phyloP scores from a whole-genome alignment of 2,329 filamentous ascomycete species.

The Chaetomium olivaceum region DNA sequence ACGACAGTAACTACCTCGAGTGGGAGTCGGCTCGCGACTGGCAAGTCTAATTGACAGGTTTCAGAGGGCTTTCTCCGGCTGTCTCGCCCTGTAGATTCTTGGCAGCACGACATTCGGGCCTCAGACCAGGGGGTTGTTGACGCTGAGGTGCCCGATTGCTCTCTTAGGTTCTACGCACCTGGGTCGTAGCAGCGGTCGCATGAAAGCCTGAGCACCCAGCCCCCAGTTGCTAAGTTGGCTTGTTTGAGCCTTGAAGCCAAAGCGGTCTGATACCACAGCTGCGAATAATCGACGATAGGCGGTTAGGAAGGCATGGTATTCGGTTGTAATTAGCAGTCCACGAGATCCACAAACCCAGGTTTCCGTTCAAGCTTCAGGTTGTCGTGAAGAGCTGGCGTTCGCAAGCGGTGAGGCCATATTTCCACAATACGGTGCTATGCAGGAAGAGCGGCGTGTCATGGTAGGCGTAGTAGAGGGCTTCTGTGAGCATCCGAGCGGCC shows the following conservation, averaged over 20 bases:
- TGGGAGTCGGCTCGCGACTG: neutral
- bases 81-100: conserved; percentile 9
- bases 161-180: conserved; percentile 8
- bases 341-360: neutral
- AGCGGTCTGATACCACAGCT: neutral
- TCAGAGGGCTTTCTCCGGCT: neutral
- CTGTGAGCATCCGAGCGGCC: conserved; percentile 5
- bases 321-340: neutral
- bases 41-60: neutral
- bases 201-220: neutral
- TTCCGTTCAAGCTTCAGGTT: neutral
- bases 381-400: neutral
- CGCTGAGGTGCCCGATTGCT: neutral
- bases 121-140: neutral
- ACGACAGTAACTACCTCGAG: neutral
- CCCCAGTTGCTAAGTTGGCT: neutral
- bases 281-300: neutral
- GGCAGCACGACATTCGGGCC: conserved; percentile 7
- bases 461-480: neutral
- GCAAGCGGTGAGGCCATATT: neutral
- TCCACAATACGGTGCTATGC: neutral
- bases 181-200: neutral
- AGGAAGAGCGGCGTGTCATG: neutral
- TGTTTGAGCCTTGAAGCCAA: neutral
- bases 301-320: neutral